Evolutionary conservation across 169 alveolate species (phyloP).

Genomic region (Cryptosporidium sp.): DNA sequence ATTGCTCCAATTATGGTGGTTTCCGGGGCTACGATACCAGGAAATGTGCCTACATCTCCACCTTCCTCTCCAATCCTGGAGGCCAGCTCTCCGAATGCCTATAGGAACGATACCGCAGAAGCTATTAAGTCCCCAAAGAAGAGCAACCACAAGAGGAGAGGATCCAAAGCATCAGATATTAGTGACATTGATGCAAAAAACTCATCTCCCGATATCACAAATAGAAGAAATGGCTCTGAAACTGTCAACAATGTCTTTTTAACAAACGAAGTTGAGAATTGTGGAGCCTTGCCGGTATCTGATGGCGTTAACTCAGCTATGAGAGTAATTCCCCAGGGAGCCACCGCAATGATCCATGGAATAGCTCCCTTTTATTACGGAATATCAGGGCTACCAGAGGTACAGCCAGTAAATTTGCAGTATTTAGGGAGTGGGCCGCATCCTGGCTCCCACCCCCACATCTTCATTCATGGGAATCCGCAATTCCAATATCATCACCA

Average conservation of each 20-base stretch:
- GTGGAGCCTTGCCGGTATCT: not conserved
- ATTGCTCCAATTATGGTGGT: slow-evolving; percentile 22
- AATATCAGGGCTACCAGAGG: not conserved
- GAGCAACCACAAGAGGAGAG: not conserved
- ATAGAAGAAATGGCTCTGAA: not conserved
- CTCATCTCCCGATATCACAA: not conserved
- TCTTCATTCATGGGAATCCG: slow-evolving; percentile 6
- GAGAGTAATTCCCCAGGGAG: not conserved
- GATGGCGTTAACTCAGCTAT: not conserved
- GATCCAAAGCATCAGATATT: not conserved
- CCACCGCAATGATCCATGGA: slow-evolving; percentile 2
- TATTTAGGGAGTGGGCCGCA: not conserved
- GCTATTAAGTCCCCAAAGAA: not conserved
- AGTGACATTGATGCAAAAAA: not conserved
- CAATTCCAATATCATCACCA: slow-evolving; percentile 4
- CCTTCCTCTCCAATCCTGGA: not conserved
- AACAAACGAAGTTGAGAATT: not conserved
- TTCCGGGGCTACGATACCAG: slow-evolving; percentile 1
- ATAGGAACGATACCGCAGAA: not conserved
- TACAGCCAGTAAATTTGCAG: slow-evolving; percentile 6
- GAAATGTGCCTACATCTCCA: not conserved
- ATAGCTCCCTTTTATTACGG: slow-evolving; percentile 37
- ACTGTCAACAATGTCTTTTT: not conserved
- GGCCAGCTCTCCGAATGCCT: not conserved
- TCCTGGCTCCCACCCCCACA: not conserved